Percentiles rank a stretch among this genome's conserved stretches.
phyloP scores from a whole-genome alignment of 768 basidiomycete species.

The Tricholoma sp. region DNA sequence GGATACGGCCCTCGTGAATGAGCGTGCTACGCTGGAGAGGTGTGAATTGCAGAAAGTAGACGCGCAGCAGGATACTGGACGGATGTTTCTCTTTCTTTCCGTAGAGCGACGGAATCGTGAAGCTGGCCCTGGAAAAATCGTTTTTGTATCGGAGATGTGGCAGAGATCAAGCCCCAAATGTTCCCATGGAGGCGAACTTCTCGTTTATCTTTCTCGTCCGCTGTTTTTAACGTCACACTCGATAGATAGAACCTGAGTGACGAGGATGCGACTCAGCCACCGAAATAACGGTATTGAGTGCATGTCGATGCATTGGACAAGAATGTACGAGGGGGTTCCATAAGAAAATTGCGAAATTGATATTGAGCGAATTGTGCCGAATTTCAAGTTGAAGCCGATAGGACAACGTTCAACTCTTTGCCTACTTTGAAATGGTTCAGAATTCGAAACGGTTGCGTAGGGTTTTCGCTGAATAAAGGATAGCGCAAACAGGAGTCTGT shows the following conservation, averaged over 20 bases:
- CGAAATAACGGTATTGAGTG: slow-evolving; percentile 86
- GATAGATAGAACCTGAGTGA: slow-evolving; percentile 66
- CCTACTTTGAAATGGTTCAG: too few species aligned
- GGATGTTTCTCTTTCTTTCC: not conserved
- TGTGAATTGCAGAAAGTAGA: slow-evolving; percentile 50
- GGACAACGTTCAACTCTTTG: too few species aligned
- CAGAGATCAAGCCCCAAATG: slow-evolving; percentile 84
- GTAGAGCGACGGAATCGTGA: slow-evolving; percentile 84
- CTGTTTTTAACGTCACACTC: slow-evolving; percentile 4
- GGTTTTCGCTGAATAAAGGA: too few species aligned
- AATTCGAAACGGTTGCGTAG: too few species aligned
- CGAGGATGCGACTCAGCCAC: slow-evolving; percentile 71
- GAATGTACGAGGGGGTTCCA: slow-evolving; percentile 77
- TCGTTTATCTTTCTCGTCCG: not conserved
- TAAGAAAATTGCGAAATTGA: slow-evolving; percentile 71
- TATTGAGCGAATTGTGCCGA: slow-evolving; percentile 92
- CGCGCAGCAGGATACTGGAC: slow-evolving; percentile 36
- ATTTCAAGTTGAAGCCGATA: too few species aligned
- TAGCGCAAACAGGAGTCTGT: too few species aligned
- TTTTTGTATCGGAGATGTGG: slow-evolving; percentile 90
- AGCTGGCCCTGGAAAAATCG: slow-evolving; percentile 78
- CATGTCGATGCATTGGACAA: slow-evolving; percentile 74
- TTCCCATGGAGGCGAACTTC: slow-evolving; percentile 91
- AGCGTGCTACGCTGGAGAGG: slow-evolving; percentile 47
- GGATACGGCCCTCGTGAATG: slow-evolving; percentile 44